Conservation (phyloP, 1,139 yeast genomes). For the Geotrichum europaeum region DNA sequence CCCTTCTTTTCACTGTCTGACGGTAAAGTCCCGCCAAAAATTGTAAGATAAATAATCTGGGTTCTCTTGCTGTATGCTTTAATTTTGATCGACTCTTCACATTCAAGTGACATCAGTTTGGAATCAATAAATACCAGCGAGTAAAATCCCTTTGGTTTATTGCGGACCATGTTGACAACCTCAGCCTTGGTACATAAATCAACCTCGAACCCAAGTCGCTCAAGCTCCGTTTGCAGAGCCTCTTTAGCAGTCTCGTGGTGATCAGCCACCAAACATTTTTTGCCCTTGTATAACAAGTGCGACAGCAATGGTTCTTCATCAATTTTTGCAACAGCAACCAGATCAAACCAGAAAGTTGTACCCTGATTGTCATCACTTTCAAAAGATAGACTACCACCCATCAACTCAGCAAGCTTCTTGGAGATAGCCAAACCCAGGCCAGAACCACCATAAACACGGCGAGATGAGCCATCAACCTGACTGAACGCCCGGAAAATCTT, state of each 20-base stretch:
- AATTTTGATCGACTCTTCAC: slow-evolving; percentile 20
- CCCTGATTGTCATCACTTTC: slow-evolving; percentile 50
- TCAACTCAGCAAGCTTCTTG: slow-evolving; percentile 50
- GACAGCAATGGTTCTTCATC: background rate
- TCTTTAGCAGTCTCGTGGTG: slow-evolving; percentile 34
- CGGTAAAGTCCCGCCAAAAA: slow-evolving; percentile 27
- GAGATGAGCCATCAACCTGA: slow-evolving; percentile 56
- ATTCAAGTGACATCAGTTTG: slow-evolving; percentile 22
- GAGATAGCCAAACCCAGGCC: slow-evolving; percentile 58
- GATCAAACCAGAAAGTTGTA: slow-evolving; percentile 45
- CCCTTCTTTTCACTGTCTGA: slow-evolving; percentile 26
- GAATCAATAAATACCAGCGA: slow-evolving; percentile 27
- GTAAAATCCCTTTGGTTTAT: slow-evolving; percentile 17
- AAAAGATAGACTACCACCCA: slow-evolving; percentile 53
- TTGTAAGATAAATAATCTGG: slow-evolving; percentile 27
- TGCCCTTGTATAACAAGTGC: slow-evolving; percentile 27
- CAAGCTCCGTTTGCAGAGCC: slow-evolving; percentile 36
- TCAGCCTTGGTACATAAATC: slow-evolving; percentile 21
- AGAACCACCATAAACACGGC: slow-evolving; percentile 54
- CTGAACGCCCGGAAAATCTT: slow-evolving; percentile 56
- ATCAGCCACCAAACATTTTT: slow-evolving; percentile 38
- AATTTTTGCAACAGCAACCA: slow-evolving; percentile 30
- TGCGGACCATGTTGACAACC: slow-evolving; percentile 3
- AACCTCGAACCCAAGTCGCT: slow-evolving; percentile 37
- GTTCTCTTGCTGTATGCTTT: slow-evolving; percentile 22